Evolutionary conservation across 1,284 basidiomycete species (phyloP), one percentile per base, ranked within the genome.

Genomic region (Microbotryum violaceum): DNA sequence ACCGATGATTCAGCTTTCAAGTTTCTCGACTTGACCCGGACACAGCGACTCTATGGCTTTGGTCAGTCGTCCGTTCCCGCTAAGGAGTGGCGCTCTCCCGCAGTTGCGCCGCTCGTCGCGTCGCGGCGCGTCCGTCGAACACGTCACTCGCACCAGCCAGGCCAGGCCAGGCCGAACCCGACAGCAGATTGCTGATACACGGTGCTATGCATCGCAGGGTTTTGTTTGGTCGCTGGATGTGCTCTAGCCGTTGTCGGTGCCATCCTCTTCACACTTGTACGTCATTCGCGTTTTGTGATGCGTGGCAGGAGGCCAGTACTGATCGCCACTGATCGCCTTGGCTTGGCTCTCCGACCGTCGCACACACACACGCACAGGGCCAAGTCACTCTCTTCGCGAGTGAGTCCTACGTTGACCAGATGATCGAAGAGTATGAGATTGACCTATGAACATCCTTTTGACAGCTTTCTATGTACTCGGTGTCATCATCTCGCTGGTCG

Each of bases 381-480:
- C 80, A 82, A 56, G 72, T 88, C 48, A 76, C 79, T n/a, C 79
- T 82, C 58, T 97, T 97, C 74, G 88, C 89, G 42, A 76, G 89
- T 89, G 67, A 54, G 14, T 51, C 42, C 27, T 37, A 29, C 37
- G 21, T 16, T 25, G 46, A 12, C 21, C 27, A 16, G 45, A n/a
- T 20, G 25, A 23, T 48, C 56, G 27, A 25, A 6, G 29, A 23
- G 46, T 29, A 33, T 7, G 16, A 47, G 54, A 18, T 21, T 58
- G 47, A 49, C 16, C 46, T 58, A 1, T 18, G 31, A 31, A 50
- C 20, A 21, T 29, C 52, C 29, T 16, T 20, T 56, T 10, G 27
- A 21, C 73, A 89, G 87, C 88, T 16, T 79, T 97, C 49, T 97
- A 91, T 78, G 83, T 81, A 33, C 66, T 94, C 49, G 93, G 92